Evolutionary conservation across 2,329 filamentous ascomycete genomes (phyloP).

Genomic region (Alternaria sp.): DNA sequence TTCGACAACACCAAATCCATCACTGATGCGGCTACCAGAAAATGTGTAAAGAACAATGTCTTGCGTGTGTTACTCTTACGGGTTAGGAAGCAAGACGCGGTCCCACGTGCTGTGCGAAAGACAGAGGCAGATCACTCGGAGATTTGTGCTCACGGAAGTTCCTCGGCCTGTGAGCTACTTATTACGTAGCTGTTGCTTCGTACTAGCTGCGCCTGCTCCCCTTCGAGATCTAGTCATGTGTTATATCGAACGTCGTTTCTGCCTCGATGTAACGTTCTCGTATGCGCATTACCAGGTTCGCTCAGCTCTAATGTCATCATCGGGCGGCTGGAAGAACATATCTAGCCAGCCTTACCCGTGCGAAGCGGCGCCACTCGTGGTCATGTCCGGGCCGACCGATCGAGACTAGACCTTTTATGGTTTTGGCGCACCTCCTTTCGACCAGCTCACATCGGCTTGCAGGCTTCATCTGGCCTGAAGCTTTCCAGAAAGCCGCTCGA

Average conservation of each 20-base stretch:
- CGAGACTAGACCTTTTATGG: background rate
- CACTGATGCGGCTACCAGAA: background rate
- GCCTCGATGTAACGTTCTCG: background rate
- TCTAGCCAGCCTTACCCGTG: background rate
- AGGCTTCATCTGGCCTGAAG: background rate
- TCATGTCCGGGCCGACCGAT: background rate
- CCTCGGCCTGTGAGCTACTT: background rate
- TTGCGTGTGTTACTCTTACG: background rate
- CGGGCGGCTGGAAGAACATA: background rate
- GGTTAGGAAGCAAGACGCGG: background rate
- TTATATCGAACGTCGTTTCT: background rate
- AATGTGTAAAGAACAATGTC: background rate
- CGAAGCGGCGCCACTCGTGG: background rate
- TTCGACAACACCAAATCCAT: too few species aligned
- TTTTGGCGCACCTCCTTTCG: background rate
- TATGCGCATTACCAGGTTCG: background rate
- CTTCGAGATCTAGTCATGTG: background rate
- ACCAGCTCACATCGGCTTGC: background rate
- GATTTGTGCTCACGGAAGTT: background rate
- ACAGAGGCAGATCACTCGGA: background rate
- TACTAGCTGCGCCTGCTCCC: background rate
- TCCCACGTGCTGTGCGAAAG: background rate
- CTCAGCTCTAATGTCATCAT: background rate
- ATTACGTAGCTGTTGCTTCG: background rate
- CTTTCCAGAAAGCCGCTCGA: background rate